Base-by-base conservation (phyloP, 202 grass and related monocot genomes). In the Digitaria exilis region DNA sequence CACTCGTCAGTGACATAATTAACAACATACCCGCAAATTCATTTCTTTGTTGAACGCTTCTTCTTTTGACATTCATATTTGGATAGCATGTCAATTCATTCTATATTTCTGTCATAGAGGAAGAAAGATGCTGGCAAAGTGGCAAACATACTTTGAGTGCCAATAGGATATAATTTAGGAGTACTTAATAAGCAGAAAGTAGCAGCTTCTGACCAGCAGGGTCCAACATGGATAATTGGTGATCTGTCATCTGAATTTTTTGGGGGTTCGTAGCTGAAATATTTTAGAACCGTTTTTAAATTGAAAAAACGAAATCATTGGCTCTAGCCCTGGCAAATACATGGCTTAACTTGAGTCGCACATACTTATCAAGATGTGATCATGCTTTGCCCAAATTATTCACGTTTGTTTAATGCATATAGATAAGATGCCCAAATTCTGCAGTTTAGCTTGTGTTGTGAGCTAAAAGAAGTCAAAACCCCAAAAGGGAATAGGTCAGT, bases 311-410 rank as follows among this genome's bases (percentile, higher is more conserved):
- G 4, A 32, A 57, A 26, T 49, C 35, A 74, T 28, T 78, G 61
- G 42, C 21, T 76, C 55, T 54, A 44, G 30, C 68, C 68, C 24
- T 18, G 14, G 32, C 26, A 56, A 24, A 56, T 21, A 29, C 10
- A 44, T 28, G 25, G 22, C 66, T 52, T 34, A n/a, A 73, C 25
- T 51, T 55, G 25, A 79, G 42, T 67, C 43, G 9, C 50, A 4
- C 61, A 65, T 79, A 62, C 50, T 86, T 86, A 41, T 86, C 74
- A 79, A 2, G 69, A 59, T 69, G 84, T 77, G 72, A 21, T 67
- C 73, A 90, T 54, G 58, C 58, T n/a, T n/a, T n/a, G 19, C 66
- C 66, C 30, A 82, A 75, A 81, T 63, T 46, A 72, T 42, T 82
- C 22, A 45, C 3, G 45, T 65, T 51, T 82, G 17, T 73, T 21